phyloP scores from a whole-genome alignment of 371 early-diverging fungal species.

The Massospora cicadina region DNA sequence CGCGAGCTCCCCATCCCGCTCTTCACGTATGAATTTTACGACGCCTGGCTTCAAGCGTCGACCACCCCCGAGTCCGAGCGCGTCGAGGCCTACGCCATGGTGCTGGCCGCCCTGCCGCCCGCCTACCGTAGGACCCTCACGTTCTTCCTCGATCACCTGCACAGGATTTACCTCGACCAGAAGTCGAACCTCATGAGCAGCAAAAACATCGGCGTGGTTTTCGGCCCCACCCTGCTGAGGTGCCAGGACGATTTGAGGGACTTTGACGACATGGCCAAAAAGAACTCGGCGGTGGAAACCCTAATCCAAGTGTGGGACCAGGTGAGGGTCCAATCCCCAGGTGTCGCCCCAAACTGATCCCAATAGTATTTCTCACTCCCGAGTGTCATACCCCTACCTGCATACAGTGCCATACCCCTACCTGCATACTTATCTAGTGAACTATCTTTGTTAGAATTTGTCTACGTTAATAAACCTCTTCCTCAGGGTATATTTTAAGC shows the following conservation, averaged over 20 bases:
- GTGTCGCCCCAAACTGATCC: too few relatives aligned
- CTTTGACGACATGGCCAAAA: conserved; percentile 56
- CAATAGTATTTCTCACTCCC: too few relatives aligned
- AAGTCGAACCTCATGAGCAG: conserved; percentile 69
- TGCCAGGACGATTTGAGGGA: conserved; percentile 42
- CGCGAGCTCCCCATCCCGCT: conserved; percentile 83
- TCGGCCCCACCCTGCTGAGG: conserved; percentile 81
- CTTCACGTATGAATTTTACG: conserved; percentile 59
- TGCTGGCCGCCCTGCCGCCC: conserved; percentile 23
- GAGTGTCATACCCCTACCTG: too few relatives aligned
- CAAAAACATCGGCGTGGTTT: conserved; percentile 77
- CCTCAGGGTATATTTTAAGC: too few relatives aligned
- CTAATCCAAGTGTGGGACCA: conserved; percentile 12
- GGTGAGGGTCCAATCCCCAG: too few relatives aligned
- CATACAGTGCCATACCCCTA: too few relatives aligned
- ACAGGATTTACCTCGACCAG: conserved; percentile 25
- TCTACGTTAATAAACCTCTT: too few relatives aligned
- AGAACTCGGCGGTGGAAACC: conserved; percentile 51
- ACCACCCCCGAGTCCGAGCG: conserved; percentile 11
- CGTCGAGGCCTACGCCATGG: conserved; percentile 18
- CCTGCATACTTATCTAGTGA: too few relatives aligned
- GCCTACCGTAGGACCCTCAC: conserved; percentile 35
- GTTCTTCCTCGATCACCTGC: conserved; percentile 33
- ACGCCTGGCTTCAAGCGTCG: conserved; percentile 49
- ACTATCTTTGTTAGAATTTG: too few relatives aligned